Base-by-base conservation (phyloP, 352 stramenopile species). In the Peronospora farinosa region DNA sequence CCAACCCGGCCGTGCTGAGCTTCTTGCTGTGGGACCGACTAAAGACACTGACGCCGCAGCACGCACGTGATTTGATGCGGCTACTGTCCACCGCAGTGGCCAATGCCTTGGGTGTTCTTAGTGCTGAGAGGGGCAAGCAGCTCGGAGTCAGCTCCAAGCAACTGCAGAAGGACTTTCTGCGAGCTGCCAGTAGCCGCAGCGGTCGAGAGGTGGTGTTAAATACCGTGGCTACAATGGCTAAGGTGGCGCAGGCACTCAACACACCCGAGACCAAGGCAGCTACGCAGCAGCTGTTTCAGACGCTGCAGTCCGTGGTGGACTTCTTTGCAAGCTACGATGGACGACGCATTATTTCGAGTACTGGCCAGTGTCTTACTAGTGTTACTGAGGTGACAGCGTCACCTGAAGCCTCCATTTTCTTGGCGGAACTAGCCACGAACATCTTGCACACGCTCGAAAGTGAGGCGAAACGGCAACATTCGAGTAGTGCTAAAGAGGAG, bases 1-100 rank as follows among this genome's bases (percentile, higher is more conserved):
- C 60, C 44, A 91, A 91, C 35, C 79, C 79, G 17, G 74, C 81
- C 39, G 77, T 91, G 39, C 63, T 86, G 45, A 91, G 74, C 55
- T 79, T 77, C 40, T 54, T 86, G 30, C 60, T 91, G 11, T 91
- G 77, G 79, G 64, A 87, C 33, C 69, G 61, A 37, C 57, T 88
- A 35, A 88, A 91, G 65, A 67, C 54, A n/a, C 65, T 86, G 49
- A 84, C 79, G 36, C 79, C 79, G 39, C 77, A 88, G 63, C 77
- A 74, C 35, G 74, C 79, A 38, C 72, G 77, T 40, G 77, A 91
- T 49, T 46, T 87, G 28, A 78, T 74, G 65, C 75, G 80, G 12
- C 53, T 91, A 32, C 31, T 88, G 8, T 70, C 74, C n/a, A 69
- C 65, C 12, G 72, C 73, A 0, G 44, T 88, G 12, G 39, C 65